A percentile compares a stretch with the other conserved stretches of the same genome.
phyloP scores from a whole-genome alignment of 805 yeast species.

The Suhomyces tanzawaensis region DNA sequence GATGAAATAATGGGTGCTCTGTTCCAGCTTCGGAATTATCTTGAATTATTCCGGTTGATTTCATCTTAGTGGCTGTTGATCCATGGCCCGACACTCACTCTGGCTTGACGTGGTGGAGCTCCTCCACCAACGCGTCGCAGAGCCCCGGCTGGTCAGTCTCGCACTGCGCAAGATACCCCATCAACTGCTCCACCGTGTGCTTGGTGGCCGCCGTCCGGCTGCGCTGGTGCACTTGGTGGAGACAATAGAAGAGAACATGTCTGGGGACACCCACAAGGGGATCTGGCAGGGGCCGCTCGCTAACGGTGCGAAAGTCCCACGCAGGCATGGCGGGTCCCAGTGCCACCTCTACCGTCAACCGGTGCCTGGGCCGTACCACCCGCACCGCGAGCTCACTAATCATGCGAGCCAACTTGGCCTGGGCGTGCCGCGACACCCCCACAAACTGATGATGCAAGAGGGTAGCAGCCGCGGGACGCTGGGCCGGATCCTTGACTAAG shows the following conservation, averaged over 20 bases:
- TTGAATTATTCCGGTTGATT: too few species aligned
- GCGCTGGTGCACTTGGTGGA: conserved; percentile 48
- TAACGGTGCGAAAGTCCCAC: conserved; percentile 20
- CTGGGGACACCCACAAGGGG: conserved; percentile 14
- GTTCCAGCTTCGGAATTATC: too few species aligned
- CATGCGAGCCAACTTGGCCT: conserved; percentile 31
- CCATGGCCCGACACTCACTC: background rate
- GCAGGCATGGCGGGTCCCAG: background rate
- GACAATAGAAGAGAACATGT: conserved; percentile 43
- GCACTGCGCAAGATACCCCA: conserved; percentile 37
- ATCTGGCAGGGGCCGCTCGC: background rate
- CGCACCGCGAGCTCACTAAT: conserved; percentile 38
- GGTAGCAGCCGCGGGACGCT: conserved; percentile 59
- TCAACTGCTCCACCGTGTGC: conserved; percentile 42
- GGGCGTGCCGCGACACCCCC: conserved; percentile 22
- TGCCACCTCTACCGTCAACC: background rate
- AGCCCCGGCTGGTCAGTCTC: conserved; percentile 63
- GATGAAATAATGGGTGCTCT: too few species aligned
- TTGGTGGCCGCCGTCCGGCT: conserved; percentile 52
- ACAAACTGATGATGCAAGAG: conserved; percentile 58
- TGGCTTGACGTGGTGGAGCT: conserved; percentile 17
- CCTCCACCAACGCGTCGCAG: conserved; percentile 65
- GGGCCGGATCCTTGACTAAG: conserved; percentile 60
- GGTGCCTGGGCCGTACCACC: conserved; percentile 5
- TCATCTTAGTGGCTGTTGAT: too few species aligned